Conservation (phyloP, 202 grass and related monocot genomes). For the Eragrostis tef region DNA sequence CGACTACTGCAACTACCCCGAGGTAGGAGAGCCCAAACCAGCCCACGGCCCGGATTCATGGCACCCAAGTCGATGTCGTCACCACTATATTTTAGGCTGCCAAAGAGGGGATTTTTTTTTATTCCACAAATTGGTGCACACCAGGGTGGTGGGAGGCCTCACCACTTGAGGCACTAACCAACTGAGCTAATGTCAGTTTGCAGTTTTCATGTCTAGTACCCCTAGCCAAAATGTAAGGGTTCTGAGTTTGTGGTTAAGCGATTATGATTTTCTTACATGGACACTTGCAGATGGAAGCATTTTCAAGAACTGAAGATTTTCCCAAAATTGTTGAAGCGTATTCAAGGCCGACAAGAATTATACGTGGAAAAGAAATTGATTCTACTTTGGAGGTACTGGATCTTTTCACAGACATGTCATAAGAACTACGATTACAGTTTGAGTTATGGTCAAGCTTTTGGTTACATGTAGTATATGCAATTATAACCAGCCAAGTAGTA, state of each 20-base stretch:
- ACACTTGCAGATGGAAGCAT: constrained; percentile 74
- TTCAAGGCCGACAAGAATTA: constrained; percentile 86
- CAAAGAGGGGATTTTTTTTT: too few species aligned
- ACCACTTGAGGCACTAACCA: too few species aligned
- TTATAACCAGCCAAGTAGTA: neutral
- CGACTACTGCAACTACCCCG: too few species aligned
- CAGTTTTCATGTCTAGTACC: neutral
- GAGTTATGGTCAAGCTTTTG: neutral
- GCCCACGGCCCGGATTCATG: too few species aligned
- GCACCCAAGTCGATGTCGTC: too few species aligned
- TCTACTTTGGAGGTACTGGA: constrained; percentile 63
- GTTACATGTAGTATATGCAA: neutral
- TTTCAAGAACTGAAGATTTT: constrained; percentile 67
- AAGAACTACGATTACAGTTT: neutral
- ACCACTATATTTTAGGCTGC: too few species aligned
- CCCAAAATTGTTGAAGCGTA: constrained; percentile 87
- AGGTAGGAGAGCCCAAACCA: too few species aligned
- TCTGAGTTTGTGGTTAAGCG: neutral
- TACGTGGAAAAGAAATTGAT: constrained; percentile 74
- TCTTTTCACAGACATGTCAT: neutral
- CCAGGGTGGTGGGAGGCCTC: too few species aligned
- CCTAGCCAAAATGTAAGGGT: neutral
- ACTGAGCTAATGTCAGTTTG: too few species aligned
- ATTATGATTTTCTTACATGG: constrained; percentile 29
- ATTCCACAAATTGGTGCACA: too few species aligned